Percentiles rank a stretch among this genome's conserved stretches.
These are phyloP conservation scores for Chytriomyces sp. DNA, from an alignment of 192 early-diverging fungal genomes.

Conservation along the genomic window DNA sequence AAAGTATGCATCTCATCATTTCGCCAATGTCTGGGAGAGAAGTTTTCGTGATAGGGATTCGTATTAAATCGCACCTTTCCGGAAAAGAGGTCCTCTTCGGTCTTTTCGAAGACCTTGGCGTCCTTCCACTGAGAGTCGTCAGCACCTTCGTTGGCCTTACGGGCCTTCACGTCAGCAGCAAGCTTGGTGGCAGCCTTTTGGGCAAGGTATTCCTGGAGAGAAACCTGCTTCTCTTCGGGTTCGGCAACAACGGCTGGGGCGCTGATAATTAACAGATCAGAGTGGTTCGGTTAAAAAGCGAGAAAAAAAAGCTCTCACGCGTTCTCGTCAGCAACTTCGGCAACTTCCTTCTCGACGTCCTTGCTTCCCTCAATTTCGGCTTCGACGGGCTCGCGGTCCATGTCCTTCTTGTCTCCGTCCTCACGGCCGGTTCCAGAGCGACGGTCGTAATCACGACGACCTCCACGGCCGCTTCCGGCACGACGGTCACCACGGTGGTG, in stretches of 20 bases:
- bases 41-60: not conserved
- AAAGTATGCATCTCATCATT: conserved; percentile 25
- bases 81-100: conserved; percentile 69
- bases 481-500: conserved; percentile 46
- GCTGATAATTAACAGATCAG: conserved; percentile 27
- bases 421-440: conserved; percentile 78
- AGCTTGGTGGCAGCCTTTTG: conserved; percentile 67
- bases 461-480: conserved; percentile 58
- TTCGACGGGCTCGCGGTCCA: conserved; percentile 66
- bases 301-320: conserved; percentile 47
- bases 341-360: conserved; percentile 46
- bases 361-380: conserved; percentile 61
- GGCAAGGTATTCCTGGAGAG: conserved; percentile 85
- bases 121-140: conserved; percentile 86
- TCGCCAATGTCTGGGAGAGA: not conserved
- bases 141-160: conserved; percentile 88
- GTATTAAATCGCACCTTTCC: conserved; percentile 61
- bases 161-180: conserved; percentile 60
- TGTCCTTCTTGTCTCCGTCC: conserved; percentile 91
- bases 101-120: conserved; percentile 70
- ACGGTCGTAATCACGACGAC: conserved; percentile 77
- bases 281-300: conserved; percentile 15
- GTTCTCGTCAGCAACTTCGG: conserved; percentile 44
- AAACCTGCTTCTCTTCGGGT: conserved; percentile 81
- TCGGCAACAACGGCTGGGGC: conserved; percentile 58